Conservation (phyloP, 371 early-diverging fungal genomes). For the Blakeslea trispora region DNA sequence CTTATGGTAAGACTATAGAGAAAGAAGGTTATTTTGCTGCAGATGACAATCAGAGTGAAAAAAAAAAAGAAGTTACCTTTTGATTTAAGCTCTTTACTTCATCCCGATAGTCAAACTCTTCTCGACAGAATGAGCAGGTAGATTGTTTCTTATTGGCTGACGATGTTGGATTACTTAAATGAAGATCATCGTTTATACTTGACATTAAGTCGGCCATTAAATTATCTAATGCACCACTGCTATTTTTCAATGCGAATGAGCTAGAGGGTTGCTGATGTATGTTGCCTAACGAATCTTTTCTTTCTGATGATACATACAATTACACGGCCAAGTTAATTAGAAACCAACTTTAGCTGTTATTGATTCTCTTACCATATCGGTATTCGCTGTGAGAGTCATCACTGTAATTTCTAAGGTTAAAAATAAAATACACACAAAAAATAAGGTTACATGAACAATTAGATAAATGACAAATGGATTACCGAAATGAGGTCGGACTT, state of each 20-base stretch:
- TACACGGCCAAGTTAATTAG: background rate
- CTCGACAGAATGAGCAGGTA: slow-evolving; percentile 27
- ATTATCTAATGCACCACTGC: slow-evolving; percentile 48
- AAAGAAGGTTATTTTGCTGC: background rate
- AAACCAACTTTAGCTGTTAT: background rate
- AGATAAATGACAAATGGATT: slow-evolving; percentile 15
- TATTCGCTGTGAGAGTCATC: slow-evolving; percentile 16
- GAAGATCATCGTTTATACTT: slow-evolving; percentile 46
- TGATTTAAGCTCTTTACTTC: slow-evolving; percentile 35
- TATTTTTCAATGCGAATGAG: slow-evolving; percentile 9
- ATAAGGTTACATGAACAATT: slow-evolving; percentile 6
- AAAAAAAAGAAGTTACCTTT: slow-evolving; percentile 28
- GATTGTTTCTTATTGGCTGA: slow-evolving; percentile 5
- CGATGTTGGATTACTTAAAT: slow-evolving; percentile 7
- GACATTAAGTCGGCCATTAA: slow-evolving; percentile 63
- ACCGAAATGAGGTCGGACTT: slow-evolving; percentile 37
- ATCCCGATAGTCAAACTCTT: slow-evolving; percentile 48
- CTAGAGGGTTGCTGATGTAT: slow-evolving; percentile 16
- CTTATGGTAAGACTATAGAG: slow-evolving; percentile 44
- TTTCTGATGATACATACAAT: no score
- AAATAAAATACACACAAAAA: slow-evolving; percentile 5
- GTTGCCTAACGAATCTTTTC: slow-evolving; percentile 28
- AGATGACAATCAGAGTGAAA: background rate
- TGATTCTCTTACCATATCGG: slow-evolving; percentile 14
- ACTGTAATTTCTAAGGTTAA: slow-evolving; percentile 3